Evolutionary conservation across 176 grass and related monocot species (phyloP), one percentile per base, ranked within the genome.

Genomic region (Cenchrus americanus): DNA sequence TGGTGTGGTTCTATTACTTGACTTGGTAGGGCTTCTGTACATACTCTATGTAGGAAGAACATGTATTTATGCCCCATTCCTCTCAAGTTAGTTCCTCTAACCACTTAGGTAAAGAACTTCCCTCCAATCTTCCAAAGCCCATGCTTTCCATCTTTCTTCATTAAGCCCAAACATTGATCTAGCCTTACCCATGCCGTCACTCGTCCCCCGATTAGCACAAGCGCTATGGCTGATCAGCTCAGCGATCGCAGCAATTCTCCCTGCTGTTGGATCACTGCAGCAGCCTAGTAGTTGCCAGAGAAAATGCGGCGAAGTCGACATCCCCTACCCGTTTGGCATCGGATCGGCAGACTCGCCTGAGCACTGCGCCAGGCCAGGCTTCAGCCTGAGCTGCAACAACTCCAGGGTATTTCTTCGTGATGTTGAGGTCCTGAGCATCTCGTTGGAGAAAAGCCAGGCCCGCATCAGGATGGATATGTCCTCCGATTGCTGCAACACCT

Each of bases 301-400:
- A 13, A 64, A 5, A 18, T 83, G 81, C 3, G 69, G 81, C 1
- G 2, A 0, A 21, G 44, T 83, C 0, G 58, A 64, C 4, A 53
- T 83, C 58, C 81, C 81, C 0, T 83, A 24, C 27, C 81, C 81
- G 0, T 74, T 83, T 8, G 69, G 69, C 44, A 62, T 82, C 24
- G 41, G 11, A 0, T 0, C 71, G 3, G 10, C 23, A 4, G 23
- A 26, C 44, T 62, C 41, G 14, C 44, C 7, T 0, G 57, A 48
- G 1, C 15, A 75, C 69, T 83, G 81, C 26, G 24, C 69, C 1
- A 0, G 23, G 19, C 6, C 27, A 0, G 5, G 57, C 43, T 83
- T 83, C 57, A 15, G 55, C 14, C 71, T 84, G 27, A 76, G 3
- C 47, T 84, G 82, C 71, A 6, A 30, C 0, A 0, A 55, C 27